These are phyloP conservation scores for Ottelia alismoides DNA, from an alignment of 106 monocot species.

Conservation along the genomic window DNA sequence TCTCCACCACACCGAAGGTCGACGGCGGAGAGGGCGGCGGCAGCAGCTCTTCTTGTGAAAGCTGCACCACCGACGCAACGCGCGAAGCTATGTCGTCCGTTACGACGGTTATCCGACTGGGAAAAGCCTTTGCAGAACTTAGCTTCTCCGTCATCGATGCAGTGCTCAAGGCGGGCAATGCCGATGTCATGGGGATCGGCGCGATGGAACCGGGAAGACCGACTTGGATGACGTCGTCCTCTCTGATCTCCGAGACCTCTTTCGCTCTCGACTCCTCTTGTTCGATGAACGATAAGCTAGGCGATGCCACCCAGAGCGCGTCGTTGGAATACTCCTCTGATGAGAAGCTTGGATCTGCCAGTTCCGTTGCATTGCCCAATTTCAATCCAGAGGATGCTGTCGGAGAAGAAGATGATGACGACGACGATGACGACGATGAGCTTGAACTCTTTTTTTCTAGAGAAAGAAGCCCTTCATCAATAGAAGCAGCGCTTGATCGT, in stretches of 20 bases:
- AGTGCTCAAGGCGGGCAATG: too few species aligned
- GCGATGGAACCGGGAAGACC: constrained; percentile 2
- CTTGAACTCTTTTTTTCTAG: constrained; percentile 1
- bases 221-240: constrained; percentile 20
- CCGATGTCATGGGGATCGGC: neutral
- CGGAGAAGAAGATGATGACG: constrained; percentile 15
- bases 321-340: too few species aligned
- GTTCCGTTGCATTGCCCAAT: too few species aligned
- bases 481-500: constrained; percentile 8
- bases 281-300: constrained; percentile 17
- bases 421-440: constrained; percentile 16
- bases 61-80: neutral
- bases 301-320: constrained; percentile 23
- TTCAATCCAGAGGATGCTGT: too few species aligned
- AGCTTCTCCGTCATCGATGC: neutral
- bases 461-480: constrained; percentile 21
- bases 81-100: neutral
- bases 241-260: constrained; percentile 17
- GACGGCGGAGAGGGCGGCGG: constrained; percentile 5
- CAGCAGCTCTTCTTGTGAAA: neutral
- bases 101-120: too few species aligned
- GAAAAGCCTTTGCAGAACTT: too few species aligned
- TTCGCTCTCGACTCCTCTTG: constrained; percentile 23
- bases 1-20: constrained; percentile 6
- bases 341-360: constrained; percentile 1